phyloP scores from a whole-genome alignment of 1,139 yeast genomes.

The Tardiomyces blankii region DNA sequence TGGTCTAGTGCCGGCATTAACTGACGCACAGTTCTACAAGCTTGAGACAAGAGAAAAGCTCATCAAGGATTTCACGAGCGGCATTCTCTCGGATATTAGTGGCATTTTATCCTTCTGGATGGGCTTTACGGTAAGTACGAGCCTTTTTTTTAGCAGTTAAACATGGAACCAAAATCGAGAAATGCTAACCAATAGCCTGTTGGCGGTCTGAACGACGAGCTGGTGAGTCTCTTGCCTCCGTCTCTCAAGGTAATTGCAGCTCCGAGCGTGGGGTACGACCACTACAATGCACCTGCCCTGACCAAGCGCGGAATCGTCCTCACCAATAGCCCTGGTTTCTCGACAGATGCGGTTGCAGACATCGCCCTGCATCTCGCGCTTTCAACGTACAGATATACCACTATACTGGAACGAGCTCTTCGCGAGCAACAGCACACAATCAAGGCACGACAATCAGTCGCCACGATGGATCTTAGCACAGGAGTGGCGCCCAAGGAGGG shows the following conservation, averaged over 20 bases:
- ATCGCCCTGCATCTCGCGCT: constrained; percentile 50
- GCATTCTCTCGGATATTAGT: neutral
- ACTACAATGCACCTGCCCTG: constrained; percentile 38
- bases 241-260: constrained; percentile 58
- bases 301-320: constrained; percentile 43
- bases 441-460: neutral
- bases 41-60: neutral
- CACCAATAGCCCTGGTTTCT: constrained; percentile 57
- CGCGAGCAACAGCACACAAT: constrained; percentile 13
- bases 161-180: too few species aligned
- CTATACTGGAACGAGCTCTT: constrained; percentile 30
- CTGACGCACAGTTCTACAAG: neutral
- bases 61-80: neutral
- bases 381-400: constrained; percentile 50
- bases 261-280: constrained; percentile 89
- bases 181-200: constrained; percentile 22
- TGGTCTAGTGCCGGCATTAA: too few species aligned
- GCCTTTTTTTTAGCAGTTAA: too few species aligned
- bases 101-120: neutral
- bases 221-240: constrained; percentile 46
- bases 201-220: constrained; percentile 69
- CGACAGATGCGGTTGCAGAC: constrained; percentile 68
- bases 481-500: neutral
- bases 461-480: neutral
- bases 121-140: neutral